Conservation (phyloP, 495 filamentous ascomycete species). For the Hypomontagnella monticulosa region DNA sequence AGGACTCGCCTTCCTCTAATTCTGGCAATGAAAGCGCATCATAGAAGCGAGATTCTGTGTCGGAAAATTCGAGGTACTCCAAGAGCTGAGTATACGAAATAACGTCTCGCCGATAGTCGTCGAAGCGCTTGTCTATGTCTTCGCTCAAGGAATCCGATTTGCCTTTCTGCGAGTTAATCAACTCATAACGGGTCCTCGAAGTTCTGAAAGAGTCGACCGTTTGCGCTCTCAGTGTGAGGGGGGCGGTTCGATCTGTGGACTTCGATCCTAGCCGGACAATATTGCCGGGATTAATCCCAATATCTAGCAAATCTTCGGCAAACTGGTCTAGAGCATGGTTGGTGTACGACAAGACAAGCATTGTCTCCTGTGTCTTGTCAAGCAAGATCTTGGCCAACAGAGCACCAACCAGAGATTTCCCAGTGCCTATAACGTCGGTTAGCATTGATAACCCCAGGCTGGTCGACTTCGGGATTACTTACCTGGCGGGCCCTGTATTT, state of each 20-base stretch:
- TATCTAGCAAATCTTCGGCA: conserved; percentile 71
- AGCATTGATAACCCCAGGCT: conserved; percentile 11
- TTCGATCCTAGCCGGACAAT: conserved; percentile 79
- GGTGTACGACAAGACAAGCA: conserved; percentile 70
- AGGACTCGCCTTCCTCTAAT: conserved; percentile 53
- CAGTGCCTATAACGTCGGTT: conserved; percentile 66
- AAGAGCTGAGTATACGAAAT: conserved; percentile 52
- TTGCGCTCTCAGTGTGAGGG: conserved; percentile 62
- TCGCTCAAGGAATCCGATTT: conserved; percentile 37
- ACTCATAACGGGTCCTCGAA: conserved; percentile 44
- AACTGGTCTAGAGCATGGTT: conserved; percentile 86
- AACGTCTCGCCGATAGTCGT: background rate
- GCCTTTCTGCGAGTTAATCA: conserved; percentile 52
- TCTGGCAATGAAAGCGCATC: conserved; percentile 62
- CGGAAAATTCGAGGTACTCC: conserved; percentile 71
- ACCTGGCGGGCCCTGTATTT: conserved; percentile 84
- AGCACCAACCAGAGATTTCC: conserved; percentile 82
- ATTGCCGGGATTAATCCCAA: conserved; percentile 61
- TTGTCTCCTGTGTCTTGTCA: conserved; percentile 59
- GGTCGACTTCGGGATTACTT: conserved; percentile 22
- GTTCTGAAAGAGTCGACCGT: background rate
- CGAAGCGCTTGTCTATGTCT: conserved; percentile 26
- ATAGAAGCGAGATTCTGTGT: conserved; percentile 62
- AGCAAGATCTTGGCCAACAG: conserved; percentile 68
- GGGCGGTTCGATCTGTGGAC: conserved; percentile 59